A percentile compares a stretch with the other conserved stretches of the same genome.
Evolutionary conservation across 257 asterid genomes (phyloP).

Genomic region (Solanum tarapatanum): DNA sequence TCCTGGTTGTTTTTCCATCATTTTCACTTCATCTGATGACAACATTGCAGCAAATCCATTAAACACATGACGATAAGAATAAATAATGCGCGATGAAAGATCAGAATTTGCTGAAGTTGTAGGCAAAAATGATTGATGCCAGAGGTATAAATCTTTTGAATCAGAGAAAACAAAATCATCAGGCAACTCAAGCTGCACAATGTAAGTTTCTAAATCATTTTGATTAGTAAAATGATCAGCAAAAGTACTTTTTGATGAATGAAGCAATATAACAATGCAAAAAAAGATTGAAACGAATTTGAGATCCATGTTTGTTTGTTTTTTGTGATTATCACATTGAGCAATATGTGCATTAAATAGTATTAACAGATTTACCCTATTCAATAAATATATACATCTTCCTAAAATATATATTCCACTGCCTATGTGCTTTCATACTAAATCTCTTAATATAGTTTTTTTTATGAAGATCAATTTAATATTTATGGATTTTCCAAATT

Average conservation of each 20-base stretch:
- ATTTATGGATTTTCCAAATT: neutral
- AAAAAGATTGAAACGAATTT: neutral
- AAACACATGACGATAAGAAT: neutral
- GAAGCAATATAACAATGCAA: neutral
- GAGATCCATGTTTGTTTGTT: neutral
- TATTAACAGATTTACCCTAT: neutral
- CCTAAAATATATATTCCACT: neutral
- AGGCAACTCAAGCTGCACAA: neutral
- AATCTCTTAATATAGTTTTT: too few relatives aligned
- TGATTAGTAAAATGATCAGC: neutral
- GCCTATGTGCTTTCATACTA: neutral
- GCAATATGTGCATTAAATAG: neutral
- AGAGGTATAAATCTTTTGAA: neutral
- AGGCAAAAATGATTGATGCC: neutral
- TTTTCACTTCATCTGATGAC: neutral
- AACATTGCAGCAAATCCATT: neutral
- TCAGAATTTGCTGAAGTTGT: neutral
- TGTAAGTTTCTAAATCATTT: neutral
- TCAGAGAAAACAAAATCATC: neutral
- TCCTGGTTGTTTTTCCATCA: neutral
- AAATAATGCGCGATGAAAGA: neutral
- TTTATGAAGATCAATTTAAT: neutral
- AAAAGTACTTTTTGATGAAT: neutral
- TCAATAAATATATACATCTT: neutral
- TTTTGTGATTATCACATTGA: neutral